These are phyloP conservation scores for Colletotrichum sp. DNA, from an alignment of 2,329 filamentous ascomycete genomes.

Conservation along the genomic window DNA sequence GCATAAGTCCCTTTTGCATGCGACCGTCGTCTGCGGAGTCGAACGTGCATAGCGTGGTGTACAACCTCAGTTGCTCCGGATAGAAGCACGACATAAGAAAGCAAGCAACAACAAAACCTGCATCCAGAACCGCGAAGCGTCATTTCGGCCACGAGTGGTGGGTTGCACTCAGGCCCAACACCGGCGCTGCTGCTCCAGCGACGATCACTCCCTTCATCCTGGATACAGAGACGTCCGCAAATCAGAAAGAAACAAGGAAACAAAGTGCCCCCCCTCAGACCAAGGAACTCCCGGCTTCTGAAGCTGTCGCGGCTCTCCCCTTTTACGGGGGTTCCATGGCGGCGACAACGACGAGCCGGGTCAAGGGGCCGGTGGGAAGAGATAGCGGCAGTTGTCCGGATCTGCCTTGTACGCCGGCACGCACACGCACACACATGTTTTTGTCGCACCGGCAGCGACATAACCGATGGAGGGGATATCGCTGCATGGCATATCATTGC, in stretches of 20 bases:
- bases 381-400: constrained; percentile 16
- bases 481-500: constrained; percentile 1
- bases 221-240: neutral
- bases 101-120: neutral
- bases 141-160: constrained; percentile 9
- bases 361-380: constrained; percentile 8
- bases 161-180: neutral
- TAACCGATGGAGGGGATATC: neutral
- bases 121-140: neutral
- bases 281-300: constrained; percentile 6
- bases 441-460: neutral
- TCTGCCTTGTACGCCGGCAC: neutral
- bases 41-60: neutral
- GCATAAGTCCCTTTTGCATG: neutral
- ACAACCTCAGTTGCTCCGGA: neutral
- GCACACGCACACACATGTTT: neutral
- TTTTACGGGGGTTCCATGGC: constrained; percentile 12
- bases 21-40: neutral
- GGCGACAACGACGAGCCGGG: constrained; percentile 6
- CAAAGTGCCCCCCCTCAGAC: neutral
- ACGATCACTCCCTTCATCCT: neutral
- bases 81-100: neutral
- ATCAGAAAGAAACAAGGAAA: constrained; percentile 13
- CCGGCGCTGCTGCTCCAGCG: neutral
- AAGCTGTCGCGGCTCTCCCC: constrained; percentile 1